Percentiles rank a stretch among this genome's conserved stretches.
These are phyloP conservation scores for Thymus mandschuricus DNA, from an alignment of 257 asterid species.

Conservation along the genomic window DNA sequence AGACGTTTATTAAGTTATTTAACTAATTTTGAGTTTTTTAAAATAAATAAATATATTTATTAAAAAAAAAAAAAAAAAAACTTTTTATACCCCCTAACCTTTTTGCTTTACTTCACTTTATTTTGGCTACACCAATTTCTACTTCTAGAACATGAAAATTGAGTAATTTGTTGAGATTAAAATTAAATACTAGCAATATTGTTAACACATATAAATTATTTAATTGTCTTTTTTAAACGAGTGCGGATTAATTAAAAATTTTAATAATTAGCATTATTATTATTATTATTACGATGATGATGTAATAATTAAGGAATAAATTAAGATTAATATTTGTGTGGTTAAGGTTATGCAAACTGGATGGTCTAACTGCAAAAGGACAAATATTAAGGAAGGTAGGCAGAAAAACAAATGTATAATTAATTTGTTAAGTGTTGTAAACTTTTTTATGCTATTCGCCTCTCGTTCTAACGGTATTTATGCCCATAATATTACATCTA, in stretches of 20 bases:
- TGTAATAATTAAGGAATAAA: neutral
- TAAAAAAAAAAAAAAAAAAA: too few species aligned
- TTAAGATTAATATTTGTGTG: neutral
- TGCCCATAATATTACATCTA: conserved; percentile 22
- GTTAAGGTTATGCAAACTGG: conserved; percentile 3
- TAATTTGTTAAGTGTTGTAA: too few species aligned
- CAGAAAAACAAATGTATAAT: conserved; percentile 18
- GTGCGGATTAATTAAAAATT: too few species aligned
- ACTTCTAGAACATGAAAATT: conserved; percentile 13
- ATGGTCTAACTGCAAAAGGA: neutral
- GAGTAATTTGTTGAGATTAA: too few species aligned
- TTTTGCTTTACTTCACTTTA: conserved; percentile 35
- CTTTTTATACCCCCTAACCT: too few species aligned
- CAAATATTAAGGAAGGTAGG: conserved; percentile 27
- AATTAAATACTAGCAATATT: too few species aligned
- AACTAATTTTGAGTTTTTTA: too few species aligned
- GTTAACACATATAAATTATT: too few species aligned
- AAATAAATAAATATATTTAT: too few species aligned
- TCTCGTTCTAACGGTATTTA: conserved; percentile 21
- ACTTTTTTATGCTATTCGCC: neutral
- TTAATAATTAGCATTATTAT: too few species aligned
- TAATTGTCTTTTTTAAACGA: too few species aligned
- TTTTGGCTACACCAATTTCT: neutral
- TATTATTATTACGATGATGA: neutral
- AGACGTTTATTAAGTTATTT: neutral